Evolutionary conservation across 2,329 filamentous ascomycete species (phyloP).

Genomic region (Ceratocystis ficicola): DNA sequence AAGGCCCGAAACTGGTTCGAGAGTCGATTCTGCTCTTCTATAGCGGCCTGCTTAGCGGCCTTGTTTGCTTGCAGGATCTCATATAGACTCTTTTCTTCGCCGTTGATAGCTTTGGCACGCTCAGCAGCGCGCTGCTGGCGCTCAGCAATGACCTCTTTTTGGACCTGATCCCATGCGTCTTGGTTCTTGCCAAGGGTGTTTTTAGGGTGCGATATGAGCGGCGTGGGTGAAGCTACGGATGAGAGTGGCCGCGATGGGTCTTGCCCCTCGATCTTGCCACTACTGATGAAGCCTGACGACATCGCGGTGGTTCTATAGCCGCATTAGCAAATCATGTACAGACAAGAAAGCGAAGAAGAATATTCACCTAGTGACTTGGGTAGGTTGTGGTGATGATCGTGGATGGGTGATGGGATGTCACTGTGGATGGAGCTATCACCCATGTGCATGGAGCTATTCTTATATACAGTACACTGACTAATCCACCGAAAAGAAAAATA

Average conservation of each 20-base stretch:
- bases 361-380: background rate
- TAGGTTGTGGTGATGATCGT: background rate
- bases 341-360: background rate
- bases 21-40: slow-evolving; percentile 60
- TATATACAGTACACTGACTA: slow-evolving; percentile 7
- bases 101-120: slow-evolving; percentile 32
- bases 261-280: slow-evolving; percentile 37
- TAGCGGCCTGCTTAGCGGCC: slow-evolving; percentile 72
- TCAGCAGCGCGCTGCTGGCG: slow-evolving; percentile 43
- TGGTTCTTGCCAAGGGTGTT: slow-evolving; percentile 24
- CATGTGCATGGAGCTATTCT: background rate
- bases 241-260: slow-evolving; percentile 21
- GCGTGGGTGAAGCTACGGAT: slow-evolving; percentile 15
- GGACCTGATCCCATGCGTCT: slow-evolving; percentile 51
- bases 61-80: slow-evolving; percentile 64
- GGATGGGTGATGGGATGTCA: background rate
- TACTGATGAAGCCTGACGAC: slow-evolving; percentile 45
- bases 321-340: background rate
- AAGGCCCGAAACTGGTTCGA: slow-evolving; percentile 67
- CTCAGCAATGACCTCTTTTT: slow-evolving; percentile 51
- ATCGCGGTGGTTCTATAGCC: slow-evolving; percentile 28
- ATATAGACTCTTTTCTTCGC: slow-evolving; percentile 51
- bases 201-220: slow-evolving; percentile 22
- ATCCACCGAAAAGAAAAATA: background rate
- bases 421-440: background rate